Conservation (phyloP, 768 basidiomycete species). For the Boletus bicolor region DNA sequence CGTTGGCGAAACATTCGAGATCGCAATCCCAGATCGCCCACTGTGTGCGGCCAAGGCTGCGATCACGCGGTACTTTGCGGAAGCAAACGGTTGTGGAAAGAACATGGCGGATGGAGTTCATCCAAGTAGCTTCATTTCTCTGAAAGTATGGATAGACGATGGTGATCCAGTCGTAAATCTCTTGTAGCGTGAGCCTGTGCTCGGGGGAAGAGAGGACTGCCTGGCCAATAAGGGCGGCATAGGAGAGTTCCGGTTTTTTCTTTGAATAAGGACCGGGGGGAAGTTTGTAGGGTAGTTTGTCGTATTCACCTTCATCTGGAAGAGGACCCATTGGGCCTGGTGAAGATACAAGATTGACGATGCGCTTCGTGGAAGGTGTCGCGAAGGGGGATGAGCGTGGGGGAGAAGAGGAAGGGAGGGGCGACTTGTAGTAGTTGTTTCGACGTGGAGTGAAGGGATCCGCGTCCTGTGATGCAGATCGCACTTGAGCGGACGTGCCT, state of each 20-base stretch:
- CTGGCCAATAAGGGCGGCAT: constrained; percentile 94
- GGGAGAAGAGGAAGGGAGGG: constrained; percentile 61
- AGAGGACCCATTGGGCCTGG: constrained; percentile 72
- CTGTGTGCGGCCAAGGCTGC: constrained; percentile 74
- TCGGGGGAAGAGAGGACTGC: constrained; percentile 84
- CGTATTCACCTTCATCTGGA: constrained; percentile 63
- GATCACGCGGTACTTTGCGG: constrained; percentile 77
- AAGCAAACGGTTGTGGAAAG: constrained; percentile 90
- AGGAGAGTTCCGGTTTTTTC: constrained; percentile 82
- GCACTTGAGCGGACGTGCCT: constrained; percentile 29
- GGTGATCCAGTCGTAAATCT: constrained; percentile 96
- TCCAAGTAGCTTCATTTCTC: constrained; percentile 92
- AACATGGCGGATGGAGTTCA: constrained; percentile 97
- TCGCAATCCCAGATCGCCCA: constrained; percentile 89
- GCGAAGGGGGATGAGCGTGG: constrained; percentile 57
- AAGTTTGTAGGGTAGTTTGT: constrained; percentile 66
- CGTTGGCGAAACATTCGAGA: constrained; percentile 76
- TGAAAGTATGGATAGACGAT: constrained; percentile 93
- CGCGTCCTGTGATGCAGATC: constrained; percentile 33
- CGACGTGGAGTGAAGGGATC: constrained; percentile 52
- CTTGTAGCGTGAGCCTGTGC: constrained; percentile 85
- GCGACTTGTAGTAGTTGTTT: constrained; percentile 42
- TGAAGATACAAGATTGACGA: constrained; percentile 78
- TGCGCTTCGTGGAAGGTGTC: constrained; percentile 53
- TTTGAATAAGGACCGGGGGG: constrained; percentile 82